A percentile compares a stretch with the other conserved stretches of the same genome.
Conservation (phyloP, 176 grass and related monocot species). For the Oryza meridionalis region DNA sequence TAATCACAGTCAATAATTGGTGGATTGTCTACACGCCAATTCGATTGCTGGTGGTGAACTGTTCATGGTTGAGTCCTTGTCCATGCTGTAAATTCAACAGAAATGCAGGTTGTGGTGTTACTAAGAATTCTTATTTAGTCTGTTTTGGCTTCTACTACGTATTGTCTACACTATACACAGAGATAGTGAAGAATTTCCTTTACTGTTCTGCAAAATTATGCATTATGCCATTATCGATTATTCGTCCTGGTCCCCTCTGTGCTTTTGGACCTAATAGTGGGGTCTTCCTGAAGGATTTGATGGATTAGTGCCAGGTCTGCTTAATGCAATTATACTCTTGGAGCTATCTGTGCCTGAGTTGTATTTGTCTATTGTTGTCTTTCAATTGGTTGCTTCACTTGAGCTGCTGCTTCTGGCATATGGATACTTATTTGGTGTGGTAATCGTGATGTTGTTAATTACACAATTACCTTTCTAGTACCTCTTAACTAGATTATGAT, state of each 20-base stretch:
- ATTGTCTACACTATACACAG: neutral
- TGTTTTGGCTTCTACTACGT: conserved; percentile 17
- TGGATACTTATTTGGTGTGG: neutral
- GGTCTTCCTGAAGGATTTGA: neutral
- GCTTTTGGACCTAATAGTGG: neutral
- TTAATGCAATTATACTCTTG: neutral
- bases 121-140: conserved; percentile 23
- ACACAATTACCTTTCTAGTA: neutral
- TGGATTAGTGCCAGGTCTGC: neutral
- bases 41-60: neutral
- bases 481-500: neutral
- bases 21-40: neutral
- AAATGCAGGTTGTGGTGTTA: conserved; percentile 24
- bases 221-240: neutral
- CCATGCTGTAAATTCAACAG: conserved; percentile 21
- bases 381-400: neutral
- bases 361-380: neutral
- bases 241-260: neutral
- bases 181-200: conserved; percentile 9
- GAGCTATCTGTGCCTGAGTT: neutral
- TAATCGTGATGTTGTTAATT: neutral
- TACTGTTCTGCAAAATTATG: conserved; percentile 1
- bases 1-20: neutral
- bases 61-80: neutral
- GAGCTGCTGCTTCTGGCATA: neutral